These are phyloP conservation scores for Kwoniella pini DNA, from an alignment of 768 basidiomycete genomes.

Conservation along the genomic window DNA sequence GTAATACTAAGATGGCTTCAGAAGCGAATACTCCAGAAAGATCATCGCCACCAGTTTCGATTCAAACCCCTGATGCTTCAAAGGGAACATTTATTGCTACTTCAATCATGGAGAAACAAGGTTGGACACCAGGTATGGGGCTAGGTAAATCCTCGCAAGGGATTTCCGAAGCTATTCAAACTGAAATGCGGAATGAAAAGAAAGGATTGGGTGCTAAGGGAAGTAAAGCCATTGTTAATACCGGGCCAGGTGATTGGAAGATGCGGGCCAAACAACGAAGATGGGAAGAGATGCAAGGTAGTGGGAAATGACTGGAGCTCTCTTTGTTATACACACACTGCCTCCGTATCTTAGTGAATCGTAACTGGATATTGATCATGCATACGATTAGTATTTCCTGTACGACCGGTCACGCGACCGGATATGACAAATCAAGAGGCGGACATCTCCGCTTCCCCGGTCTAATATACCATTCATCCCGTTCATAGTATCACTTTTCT, in stretches of 20 bases:
- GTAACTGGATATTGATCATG: too few relatives aligned
- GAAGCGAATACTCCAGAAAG: neutral
- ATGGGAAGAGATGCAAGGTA: constrained; percentile 25
- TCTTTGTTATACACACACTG: too few relatives aligned
- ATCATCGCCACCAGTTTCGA: neutral
- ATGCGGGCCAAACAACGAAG: constrained; percentile 31
- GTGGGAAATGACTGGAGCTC: neutral
- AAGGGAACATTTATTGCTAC: constrained; percentile 13
- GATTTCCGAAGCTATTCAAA: constrained; percentile 28
- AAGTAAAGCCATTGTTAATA: constrained; percentile 22
- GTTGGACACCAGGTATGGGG: constrained; percentile 42
- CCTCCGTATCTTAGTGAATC: too few relatives aligned
- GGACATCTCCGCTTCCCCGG: too few relatives aligned
- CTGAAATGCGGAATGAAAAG: constrained; percentile 34
- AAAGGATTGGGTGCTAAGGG: constrained; percentile 35
- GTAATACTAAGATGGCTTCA: neutral
- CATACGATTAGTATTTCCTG: too few relatives aligned
- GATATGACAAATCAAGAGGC: too few relatives aligned
- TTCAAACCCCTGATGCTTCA: constrained; percentile 3
- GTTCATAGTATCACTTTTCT: too few relatives aligned
- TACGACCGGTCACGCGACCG: too few relatives aligned
- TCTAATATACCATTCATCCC: too few relatives aligned
- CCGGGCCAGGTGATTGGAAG: constrained; percentile 37
- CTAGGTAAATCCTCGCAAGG: constrained; percentile 35
- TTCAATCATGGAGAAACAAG: constrained; percentile 32